Evolutionary conservation across 2,329 filamentous ascomycete genomes (phyloP).

Genomic region (Elsinoe ampelina): DNA sequence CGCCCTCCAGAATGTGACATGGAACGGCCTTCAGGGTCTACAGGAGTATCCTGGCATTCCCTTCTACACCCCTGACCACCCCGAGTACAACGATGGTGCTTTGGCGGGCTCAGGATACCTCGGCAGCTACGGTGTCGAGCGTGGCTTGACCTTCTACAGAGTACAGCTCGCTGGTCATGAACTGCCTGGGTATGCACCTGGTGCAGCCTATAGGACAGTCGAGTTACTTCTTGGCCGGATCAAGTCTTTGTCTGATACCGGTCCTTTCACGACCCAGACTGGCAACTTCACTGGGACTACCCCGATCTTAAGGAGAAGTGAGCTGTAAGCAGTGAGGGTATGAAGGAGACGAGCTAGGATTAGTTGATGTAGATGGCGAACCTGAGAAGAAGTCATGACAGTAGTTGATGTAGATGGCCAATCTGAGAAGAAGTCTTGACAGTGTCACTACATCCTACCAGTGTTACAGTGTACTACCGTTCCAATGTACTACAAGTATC

Average conservation of each 20-base stretch:
- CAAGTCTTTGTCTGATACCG: conserved; percentile 38
- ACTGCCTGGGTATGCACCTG: conserved; percentile 35
- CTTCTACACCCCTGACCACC: conserved; percentile 38
- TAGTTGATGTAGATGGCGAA: not conserved
- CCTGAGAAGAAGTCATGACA: not conserved
- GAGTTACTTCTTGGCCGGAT: conserved; percentile 69
- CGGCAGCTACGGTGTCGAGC: conserved; percentile 35
- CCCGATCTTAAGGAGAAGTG: not conserved
- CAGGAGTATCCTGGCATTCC: conserved; percentile 31
- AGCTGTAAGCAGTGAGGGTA: not conserved
- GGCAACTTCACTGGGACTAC: conserved; percentile 21
- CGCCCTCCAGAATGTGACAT: conserved; percentile 46
- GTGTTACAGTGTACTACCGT: too few relatives aligned
- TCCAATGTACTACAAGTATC: not conserved
- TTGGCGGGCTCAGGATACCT: conserved; percentile 34
- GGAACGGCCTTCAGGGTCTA: conserved; percentile 42
- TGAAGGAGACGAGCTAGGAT: not conserved
- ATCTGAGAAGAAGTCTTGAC: not conserved
- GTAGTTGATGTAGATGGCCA: not conserved
- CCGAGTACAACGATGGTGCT: conserved; percentile 31
- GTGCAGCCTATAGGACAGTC: conserved; percentile 60
- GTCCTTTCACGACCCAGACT: conserved; percentile 29
- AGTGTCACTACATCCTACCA: too few relatives aligned
- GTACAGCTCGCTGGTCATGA: conserved; percentile 35
- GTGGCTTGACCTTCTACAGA: conserved; percentile 39